Evolutionary conservation across 2,329 filamentous ascomycete genomes (phyloP).

Genomic region (Colletotrichum somersetense): DNA sequence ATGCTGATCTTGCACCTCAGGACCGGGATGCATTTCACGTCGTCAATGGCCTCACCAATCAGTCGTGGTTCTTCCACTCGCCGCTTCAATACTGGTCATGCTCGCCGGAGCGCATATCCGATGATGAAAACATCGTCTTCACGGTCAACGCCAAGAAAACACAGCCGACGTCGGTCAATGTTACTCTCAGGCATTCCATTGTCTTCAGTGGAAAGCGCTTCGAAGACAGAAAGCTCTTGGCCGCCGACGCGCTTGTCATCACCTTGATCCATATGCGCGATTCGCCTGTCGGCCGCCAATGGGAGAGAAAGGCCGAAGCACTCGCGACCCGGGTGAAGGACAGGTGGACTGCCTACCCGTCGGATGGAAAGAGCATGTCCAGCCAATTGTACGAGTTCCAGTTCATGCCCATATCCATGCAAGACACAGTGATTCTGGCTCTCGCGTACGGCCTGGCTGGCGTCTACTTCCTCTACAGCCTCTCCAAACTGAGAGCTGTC

Average conservation of each 20-base stretch:
- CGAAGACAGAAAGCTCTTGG: conserved; percentile 73
- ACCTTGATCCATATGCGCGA: conserved; percentile 78
- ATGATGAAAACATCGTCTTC: conserved; percentile 72
- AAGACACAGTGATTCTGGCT: conserved; percentile 73
- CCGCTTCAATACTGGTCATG: conserved; percentile 85
- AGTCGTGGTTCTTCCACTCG: conserved; percentile 85
- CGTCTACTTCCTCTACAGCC: conserved; percentile 74
- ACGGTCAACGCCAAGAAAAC: conserved; percentile 77
- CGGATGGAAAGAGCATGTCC: conserved; percentile 63
- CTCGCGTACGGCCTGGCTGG: conserved; percentile 74
- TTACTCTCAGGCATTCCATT: conserved; percentile 81
- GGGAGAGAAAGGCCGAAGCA: conserved; percentile 70
- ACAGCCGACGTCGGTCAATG: conserved; percentile 75
- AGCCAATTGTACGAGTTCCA: conserved; percentile 83
- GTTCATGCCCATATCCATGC: conserved; percentile 78
- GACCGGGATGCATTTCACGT: conserved; percentile 70
- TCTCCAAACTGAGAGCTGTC: conserved; percentile 78
- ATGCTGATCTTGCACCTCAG: conserved; percentile 54
- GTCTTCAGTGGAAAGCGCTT: conserved; percentile 87
- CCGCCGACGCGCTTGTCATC: conserved; percentile 83
- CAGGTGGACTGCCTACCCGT: conserved; percentile 75
- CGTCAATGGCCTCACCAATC: conserved; percentile 69
- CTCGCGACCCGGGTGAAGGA: conserved; percentile 63
- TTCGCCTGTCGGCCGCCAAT: conserved; percentile 73
- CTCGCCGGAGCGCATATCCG: conserved; percentile 67